Conservation (phyloP, 2,329 filamentous ascomycete species). For the Paradendryphiella salina region DNA sequence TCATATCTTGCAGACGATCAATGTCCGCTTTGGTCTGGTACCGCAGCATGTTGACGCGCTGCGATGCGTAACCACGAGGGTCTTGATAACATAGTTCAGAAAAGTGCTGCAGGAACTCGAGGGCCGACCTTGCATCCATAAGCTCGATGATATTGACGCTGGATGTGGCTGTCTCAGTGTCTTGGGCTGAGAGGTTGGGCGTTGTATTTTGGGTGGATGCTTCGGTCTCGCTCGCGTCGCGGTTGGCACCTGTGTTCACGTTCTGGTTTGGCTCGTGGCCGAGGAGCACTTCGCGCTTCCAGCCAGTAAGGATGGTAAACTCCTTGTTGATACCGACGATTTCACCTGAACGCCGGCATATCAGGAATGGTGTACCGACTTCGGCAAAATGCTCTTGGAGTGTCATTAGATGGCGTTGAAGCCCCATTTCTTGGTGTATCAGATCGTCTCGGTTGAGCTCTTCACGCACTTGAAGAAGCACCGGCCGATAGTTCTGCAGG, state of each 20-base stretch:
- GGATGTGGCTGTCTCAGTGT: slow-evolving; percentile 55
- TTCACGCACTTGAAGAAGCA: slow-evolving; percentile 88
- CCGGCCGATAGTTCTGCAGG: slow-evolving; percentile 85
- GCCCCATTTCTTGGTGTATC: slow-evolving; percentile 96
- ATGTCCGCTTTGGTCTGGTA: slow-evolving; percentile 64
- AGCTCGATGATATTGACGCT: slow-evolving; percentile 91
- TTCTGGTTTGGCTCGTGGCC: slow-evolving; percentile 88
- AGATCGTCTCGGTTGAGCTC: slow-evolving; percentile 87
- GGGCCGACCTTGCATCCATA: slow-evolving; percentile 88
- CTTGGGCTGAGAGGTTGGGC: slow-evolving; percentile 48
- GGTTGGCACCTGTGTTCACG: slow-evolving; percentile 69
- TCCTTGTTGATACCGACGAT: slow-evolving; percentile 96
- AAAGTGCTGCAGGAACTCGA: slow-evolving; percentile 96
- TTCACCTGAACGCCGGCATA: slow-evolving; percentile 89
- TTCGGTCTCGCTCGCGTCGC: slow-evolving; percentile 42
- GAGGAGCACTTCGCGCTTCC: slow-evolving; percentile 85
- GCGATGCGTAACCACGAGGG: slow-evolving; percentile 79
- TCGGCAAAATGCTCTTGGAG: slow-evolving; percentile 90
- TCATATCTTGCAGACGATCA: slow-evolving; percentile 33
- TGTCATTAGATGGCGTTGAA: slow-evolving; percentile 89
- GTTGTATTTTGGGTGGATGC: slow-evolving; percentile 51
- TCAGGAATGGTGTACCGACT: slow-evolving; percentile 86
- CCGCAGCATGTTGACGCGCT: slow-evolving; percentile 83
- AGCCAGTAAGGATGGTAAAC: slow-evolving; percentile 93
- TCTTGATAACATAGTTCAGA: slow-evolving; percentile 90